Percentiles rank a stretch among this genome's conserved stretches.
Conservation (phyloP, 306 rosid genomes). For the Senna siamea region DNA sequence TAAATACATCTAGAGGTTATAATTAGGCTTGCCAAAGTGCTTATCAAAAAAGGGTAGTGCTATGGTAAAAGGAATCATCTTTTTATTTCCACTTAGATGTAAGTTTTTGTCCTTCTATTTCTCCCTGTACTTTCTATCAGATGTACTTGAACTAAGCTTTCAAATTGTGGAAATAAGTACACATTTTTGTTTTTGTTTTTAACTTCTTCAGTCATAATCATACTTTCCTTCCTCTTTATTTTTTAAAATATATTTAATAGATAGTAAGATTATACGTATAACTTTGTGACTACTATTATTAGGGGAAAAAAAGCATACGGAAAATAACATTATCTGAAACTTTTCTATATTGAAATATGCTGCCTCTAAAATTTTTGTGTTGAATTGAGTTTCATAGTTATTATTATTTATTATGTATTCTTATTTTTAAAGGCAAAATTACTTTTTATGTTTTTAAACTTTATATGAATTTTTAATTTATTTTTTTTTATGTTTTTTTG, state of each 20-base stretch:
- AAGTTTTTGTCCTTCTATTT: not conserved
- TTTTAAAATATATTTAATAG: not conserved
- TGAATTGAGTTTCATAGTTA: too few species aligned
- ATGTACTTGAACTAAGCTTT: conserved; percentile 12
- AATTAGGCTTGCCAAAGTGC: too few species aligned
- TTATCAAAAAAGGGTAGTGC: conserved; percentile 29
- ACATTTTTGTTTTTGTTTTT: not conserved
- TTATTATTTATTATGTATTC: too few species aligned
- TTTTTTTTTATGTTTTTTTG: too few species aligned
- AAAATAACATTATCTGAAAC: too few species aligned
- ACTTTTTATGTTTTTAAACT: too few species aligned
- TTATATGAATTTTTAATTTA: too few species aligned
- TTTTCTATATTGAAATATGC: too few species aligned
- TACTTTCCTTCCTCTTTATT: not conserved
- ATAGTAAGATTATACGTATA: not conserved
- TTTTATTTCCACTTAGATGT: conserved; percentile 2
- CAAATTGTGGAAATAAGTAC: conserved; percentile 14
- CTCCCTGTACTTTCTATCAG: not conserved
- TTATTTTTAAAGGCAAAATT: too few species aligned
- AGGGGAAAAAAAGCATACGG: too few species aligned
- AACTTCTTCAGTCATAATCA: not conserved
- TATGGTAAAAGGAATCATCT: conserved; percentile 24
- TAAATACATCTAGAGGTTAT: too few species aligned
- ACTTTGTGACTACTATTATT: not conserved
- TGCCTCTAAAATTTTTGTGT: too few species aligned